Evolutionary conservation across 441 rosid species (phyloP), one percentile per base, ranked within the genome.

Genomic region (Euphorbia schlechtendalii): DNA sequence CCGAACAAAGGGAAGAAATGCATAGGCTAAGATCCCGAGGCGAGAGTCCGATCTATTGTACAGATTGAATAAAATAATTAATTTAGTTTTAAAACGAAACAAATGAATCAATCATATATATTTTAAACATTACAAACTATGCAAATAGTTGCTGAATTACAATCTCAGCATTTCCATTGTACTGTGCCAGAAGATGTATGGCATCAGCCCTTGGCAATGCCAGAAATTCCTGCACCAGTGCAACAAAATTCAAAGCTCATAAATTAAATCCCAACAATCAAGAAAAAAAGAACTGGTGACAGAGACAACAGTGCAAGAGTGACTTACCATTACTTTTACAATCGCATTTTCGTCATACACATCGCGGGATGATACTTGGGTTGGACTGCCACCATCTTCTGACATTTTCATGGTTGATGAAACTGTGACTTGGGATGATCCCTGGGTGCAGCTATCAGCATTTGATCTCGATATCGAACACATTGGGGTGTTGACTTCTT

Each of bases 151-250:
- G 95, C 77, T 90, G 92, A 67, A 93, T 93, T 64, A 81, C 96
- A 13, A 84, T 78, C 77, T 93, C 97, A 0, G 97, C 96, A 58
- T 81, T 87, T 66, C 96, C 95, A 56, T 87, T 83, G 79, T 88
- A 86, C 75, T 90, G 93, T 25, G 89, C 84, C 20, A 93, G 88
- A 46, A 93, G 96, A 69, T 87, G 91, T 77, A 93, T 93, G 48
- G 99, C 97, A 69, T 90, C 95, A 8, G 96, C 91, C 82, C 99
- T 83, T 13, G 98, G 96, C 80, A 93, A 65, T n/a, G 92, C 97
- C 48, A 93, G 96, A 82, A 93, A 93, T 75, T 93, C 98, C 98
- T 93, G 88, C 76, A 76, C 17, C 73, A 70, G 40, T 57, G 41
- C 54, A 41, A 12, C 54, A 41, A 12, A 52, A 20, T 24, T 22